Base-by-base conservation (phyloP, 2,329 filamentous ascomycete genomes). In the Fusarium mangiferae region DNA sequence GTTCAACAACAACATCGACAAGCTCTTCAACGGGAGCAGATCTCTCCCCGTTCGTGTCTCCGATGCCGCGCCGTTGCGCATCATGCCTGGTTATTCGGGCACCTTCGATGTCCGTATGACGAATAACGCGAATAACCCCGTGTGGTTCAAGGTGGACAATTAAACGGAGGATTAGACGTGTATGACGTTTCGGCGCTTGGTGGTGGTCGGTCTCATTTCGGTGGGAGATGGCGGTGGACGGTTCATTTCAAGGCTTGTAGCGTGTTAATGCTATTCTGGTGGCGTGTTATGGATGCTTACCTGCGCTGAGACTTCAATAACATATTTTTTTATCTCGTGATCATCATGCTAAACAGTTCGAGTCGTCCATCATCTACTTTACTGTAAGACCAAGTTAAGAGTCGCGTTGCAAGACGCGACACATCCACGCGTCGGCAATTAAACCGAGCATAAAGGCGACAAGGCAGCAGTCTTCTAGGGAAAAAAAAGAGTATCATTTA, bases 401-500 rank as follows among this genome's bases (percentile, higher is more conserved):
- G 20, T 28, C 6, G n/a, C 20, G 5, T 20, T 8, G 17, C 41
- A 26, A 15, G 9, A 52, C 45, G 38, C 35, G 30, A 38, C 26
- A 7, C 14, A 41, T n/a, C 9, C 33, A 41, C 3, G 49, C 30
- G 39, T 6, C 6, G 24, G 11, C 17, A 24, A 36, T 28, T 39
- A 36, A 36, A 60, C 13, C 33, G 35, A 33, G 42, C 58, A 59
- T n/a, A 30, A 24, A 18, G 11, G 42, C 22, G 52, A 5, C 18
- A 35, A 35, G 14, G 41, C n/a, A 39, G 10, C 9, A n/a, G 35
- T 67, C 22, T 54, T 62, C 38, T 33, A 57, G 46, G 35, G 26
- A 39, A 24, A 49, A 49, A 44, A 48, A 49, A 41, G 35, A 52
- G 51, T 74, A 30, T 68, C 22, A 74, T 73, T 72, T 59, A 70